Evolutionary conservation across 2,329 filamentous ascomycete species (phyloP).

Genomic region (Hymenoscyphus salicellus): DNA sequence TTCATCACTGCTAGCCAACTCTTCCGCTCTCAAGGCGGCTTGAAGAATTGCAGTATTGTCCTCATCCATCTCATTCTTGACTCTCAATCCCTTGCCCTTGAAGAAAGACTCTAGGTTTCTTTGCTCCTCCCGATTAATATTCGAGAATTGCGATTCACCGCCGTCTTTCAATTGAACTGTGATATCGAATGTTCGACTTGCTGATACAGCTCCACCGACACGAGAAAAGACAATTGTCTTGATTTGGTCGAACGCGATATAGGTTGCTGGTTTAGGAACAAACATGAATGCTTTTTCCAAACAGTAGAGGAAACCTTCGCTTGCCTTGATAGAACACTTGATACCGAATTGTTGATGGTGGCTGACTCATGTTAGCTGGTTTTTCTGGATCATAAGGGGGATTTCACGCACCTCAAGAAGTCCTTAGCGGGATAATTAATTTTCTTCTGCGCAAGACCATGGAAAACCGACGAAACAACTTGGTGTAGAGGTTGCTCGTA

Average conservation of each 20-base stretch:
- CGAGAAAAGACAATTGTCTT: slow-evolving; percentile 91
- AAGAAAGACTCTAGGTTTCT: slow-evolving; percentile 96
- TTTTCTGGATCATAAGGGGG: slow-evolving; percentile 3
- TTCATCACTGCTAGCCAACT: slow-evolving; percentile 70
- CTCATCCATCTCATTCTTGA: slow-evolving; percentile 98
- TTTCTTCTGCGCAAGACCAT: slow-evolving; percentile 90
- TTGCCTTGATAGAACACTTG: slow-evolving; percentile 99
- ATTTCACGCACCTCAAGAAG: slow-evolving; percentile 66
- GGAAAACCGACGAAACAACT: slow-evolving; percentile 93
- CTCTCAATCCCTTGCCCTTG: slow-evolving; percentile 88
- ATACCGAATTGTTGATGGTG: slow-evolving; percentile 93
- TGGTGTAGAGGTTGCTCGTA: slow-evolving; percentile 94
- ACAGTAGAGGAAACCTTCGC: slow-evolving; percentile 95
- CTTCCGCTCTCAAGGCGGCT: slow-evolving; percentile 78
- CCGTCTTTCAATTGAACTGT: slow-evolving; percentile 86
- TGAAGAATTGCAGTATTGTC: slow-evolving; percentile 71
- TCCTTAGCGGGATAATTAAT: slow-evolving; percentile 91
- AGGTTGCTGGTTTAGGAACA: slow-evolving; percentile 95
- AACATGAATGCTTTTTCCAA: slow-evolving; percentile 99
- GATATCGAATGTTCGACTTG: slow-evolving; percentile 95
- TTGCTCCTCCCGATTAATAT: slow-evolving; percentile 98
- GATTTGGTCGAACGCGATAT: slow-evolving; percentile 92
- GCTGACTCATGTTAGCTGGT: slow-evolving; percentile 42
- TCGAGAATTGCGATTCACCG: slow-evolving; percentile 93
- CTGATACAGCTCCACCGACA: slow-evolving; percentile 88